Conservation (phyloP, 495 filamentous ascomycete species). For the Annulohypoxylon maeteangense region DNA sequence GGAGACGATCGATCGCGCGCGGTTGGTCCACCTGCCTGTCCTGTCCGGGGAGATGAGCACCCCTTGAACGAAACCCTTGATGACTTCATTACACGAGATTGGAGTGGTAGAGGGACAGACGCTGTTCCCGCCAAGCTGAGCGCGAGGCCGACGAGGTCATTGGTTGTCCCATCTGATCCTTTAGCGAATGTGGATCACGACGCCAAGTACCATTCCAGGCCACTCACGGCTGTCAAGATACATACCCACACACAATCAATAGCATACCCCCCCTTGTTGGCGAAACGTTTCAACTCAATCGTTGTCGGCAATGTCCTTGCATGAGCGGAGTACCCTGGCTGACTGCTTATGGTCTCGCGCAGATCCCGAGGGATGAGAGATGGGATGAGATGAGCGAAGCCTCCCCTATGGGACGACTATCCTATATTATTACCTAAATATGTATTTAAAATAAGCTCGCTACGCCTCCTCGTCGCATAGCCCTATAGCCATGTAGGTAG, state of each 20-base stretch:
- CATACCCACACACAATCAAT: neutral
- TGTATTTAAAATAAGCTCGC: constrained; percentile 15
- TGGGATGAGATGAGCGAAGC: neutral
- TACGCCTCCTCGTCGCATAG: constrained; percentile 26
- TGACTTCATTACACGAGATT: constrained; percentile 30
- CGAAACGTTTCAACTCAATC: constrained; percentile 37
- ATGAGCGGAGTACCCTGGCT: constrained; percentile 1
- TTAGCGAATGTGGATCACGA: constrained; percentile 15
- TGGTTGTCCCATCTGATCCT: constrained; percentile 9
- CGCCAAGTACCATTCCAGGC: neutral
- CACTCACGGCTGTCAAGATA: neutral
- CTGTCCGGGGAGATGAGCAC: constrained; percentile 14
- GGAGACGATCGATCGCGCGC: constrained; percentile 19
- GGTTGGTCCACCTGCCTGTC: constrained; percentile 31
- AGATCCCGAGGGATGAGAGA: constrained; percentile 27
- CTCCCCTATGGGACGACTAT: neutral
- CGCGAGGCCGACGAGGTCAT: constrained; percentile 21
- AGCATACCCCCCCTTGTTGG: constrained; percentile 16
- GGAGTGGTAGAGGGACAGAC: constrained; percentile 1
- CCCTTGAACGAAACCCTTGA: neutral
- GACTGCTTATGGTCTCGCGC: constrained; percentile 5
- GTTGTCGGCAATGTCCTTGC: constrained; percentile 21
- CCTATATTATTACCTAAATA: neutral
- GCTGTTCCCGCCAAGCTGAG: constrained; percentile 25
- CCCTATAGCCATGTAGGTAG: constrained; percentile 3